Base-by-base conservation (phyloP, 768 basidiomycete species). In the Exsudoporus frostii region DNA sequence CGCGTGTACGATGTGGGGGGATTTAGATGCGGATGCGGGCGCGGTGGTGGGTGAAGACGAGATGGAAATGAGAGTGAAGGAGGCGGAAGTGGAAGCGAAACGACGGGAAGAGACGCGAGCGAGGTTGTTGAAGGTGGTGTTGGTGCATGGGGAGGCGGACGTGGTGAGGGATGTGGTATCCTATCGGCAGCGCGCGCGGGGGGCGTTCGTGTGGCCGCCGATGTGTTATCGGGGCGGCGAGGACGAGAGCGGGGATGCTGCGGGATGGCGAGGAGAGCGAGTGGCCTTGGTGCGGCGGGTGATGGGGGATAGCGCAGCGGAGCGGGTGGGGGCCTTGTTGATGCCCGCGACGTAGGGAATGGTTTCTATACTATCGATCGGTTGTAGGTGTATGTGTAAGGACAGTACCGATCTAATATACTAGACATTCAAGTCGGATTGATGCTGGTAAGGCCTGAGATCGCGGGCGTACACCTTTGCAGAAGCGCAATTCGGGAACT, bases 1-100 rank as follows among this genome's bases (percentile, higher is more conserved):
- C 22, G 83, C 92, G 11, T 78, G 77, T 45, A 83, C 76, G 59
- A 80, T 92, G 25, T 92, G 91, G 91, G 76, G 73, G 3, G 88
- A 90, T 63, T 24, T 11, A 22, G 45, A 33, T 9, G 0, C 10
- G 22, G 14, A 22, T 15, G 24, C 9, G 15, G 8, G 10, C 9
- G 24, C 27, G n/a, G 62, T 57, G 2, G 62, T 36, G 4, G 47
- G 37, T 2, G 50, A 36, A 2, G 60, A 46, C 6, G 52, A 48
- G n/a, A 56, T 27, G 14, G 52, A 48, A 17, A 56, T 27, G 14
- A 3, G 7, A n/a, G 42, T 20, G 15, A 71, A 73, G 17, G 38
- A 53, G 34, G 7, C 7, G 13, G 51, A 36, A 7, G 36, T 0
- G 27, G 42, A 48, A 77, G 76, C 8, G 45, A 80, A 74, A 55